Evolutionary conservation across 768 basidiomycete genomes (phyloP), one percentile per base, ranked within the genome.

Genomic region (Tephrocybe sp.): DNA sequence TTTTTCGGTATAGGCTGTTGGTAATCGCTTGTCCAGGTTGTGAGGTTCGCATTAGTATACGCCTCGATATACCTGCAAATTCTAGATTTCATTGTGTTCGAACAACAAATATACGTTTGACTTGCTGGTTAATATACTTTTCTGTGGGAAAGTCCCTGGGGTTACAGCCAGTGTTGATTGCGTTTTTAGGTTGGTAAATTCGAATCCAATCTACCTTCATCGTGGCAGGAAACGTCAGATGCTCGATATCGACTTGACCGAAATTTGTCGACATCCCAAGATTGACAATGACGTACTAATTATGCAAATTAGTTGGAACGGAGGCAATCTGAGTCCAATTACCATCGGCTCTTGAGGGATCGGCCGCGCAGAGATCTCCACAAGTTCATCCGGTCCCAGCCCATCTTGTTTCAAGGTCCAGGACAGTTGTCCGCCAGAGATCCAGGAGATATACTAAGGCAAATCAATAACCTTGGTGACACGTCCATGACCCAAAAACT

Each of bases 151-250:
- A 87, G 39, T 81, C 78, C 39, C 69, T 62, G 11, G 94, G 94
- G 63, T 89, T 85, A 63, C 94, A 98, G 13, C 94, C 93, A 45
- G 92, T 76, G 64, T 93, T 95, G 51, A 82, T 74, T 26, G 76
- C 63, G 54, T 80, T 66, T 61, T 77, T 72, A 2, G 82, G 82
- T 64, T 97, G 95, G 67, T 97, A 98, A 7, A 98, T 89, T 19
- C 95, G 82, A 48, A 98, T 82, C 71, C 87, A 97, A 64, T 97
- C 92, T 36, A 96, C 73, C 42, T 71, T 74, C 89, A 97, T 85
- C 2, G 62, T 72, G 4, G 84, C 67, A 7, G 93, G 92, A 70
- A 91, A 93, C 14, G 69, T 71, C 17, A 96, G 71, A 52, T 86
- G 73, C 14, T 77, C 67, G 44, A 90, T 74, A 69, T 97, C 86